Base-by-base conservation (phyloP, 495 filamentous ascomycete genomes). In the Tuber borchii region DNA sequence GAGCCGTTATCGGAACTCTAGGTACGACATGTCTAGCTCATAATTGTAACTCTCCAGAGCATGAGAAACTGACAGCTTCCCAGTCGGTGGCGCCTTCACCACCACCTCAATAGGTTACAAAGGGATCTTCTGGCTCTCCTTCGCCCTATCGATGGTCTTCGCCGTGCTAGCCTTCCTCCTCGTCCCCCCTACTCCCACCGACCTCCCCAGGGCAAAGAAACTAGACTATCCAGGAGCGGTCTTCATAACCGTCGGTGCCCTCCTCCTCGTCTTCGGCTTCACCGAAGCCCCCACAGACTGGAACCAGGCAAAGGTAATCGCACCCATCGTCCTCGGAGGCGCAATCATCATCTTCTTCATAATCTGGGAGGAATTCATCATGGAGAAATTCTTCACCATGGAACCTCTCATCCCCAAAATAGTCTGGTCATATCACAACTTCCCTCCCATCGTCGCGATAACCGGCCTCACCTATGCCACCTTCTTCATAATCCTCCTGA, bases 261-360 rank as follows among this genome's bases (percentile, higher is more conserved):
- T 77, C 26, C 72, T 77, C 12, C 72, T 77, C n/a, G 75, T 77
- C 73, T 77, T 76, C n/a, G 75, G 75, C 14, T 77, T 77, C 65
- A 74, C 75, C 4, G 72, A 77, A 71, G 75, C 75, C 65, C 40
- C 68, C 31, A 46, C 73, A 45, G 75, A 45, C n/a, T 77, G 75
- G 75, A 45, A 40, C 8, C 65, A 77, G 39, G 37, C 75, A 14
- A 74, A 51, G 70, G 75, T 77, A 10, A 77, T 77, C 12, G 72
- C 75, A 37, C 75, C 75, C 37, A 74, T 74, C 31, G 71, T 76
- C 17, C 43, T 76, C 8, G 75, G 75, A 20, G 75, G 37, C 6
- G 61, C 6, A 19, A 76, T 70, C 8, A 74, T 73, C 65, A 40
- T 40, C 31, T 76, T 76, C 71, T 76, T 76, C 42, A 17, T 70